Conservation (phyloP, 2,329 filamentous ascomycete genomes). For the Trichoderma polysporum region DNA sequence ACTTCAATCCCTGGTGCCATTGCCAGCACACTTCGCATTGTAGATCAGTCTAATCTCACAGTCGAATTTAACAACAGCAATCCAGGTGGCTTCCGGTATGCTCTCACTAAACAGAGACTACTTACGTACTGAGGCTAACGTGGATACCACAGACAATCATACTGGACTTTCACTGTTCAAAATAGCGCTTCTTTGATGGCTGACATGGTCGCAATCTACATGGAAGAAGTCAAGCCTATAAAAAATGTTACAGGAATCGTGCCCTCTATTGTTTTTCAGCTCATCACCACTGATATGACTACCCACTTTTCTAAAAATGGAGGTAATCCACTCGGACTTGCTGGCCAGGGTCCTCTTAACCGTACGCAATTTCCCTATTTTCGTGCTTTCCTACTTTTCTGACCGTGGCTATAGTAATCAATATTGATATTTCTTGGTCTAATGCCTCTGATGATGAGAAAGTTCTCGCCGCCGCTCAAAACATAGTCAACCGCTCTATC, state of each 20-base stretch:
- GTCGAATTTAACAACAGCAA: conserved; percentile 27
- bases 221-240: conserved; percentile 26
- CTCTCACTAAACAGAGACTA: not conserved
- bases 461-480: conserved; percentile 31
- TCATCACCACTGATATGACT: conserved; percentile 40
- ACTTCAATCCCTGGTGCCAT: conserved; percentile 25
- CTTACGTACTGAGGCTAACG: not conserved
- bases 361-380: conserved; percentile 16
- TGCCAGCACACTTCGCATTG: conserved; percentile 23
- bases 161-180: conserved; percentile 26
- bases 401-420: conserved; percentile 24
- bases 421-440: conserved; percentile 30
- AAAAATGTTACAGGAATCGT: conserved; percentile 27
- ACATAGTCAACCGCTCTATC: conserved; percentile 30
- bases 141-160: conserved; percentile 23
- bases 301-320: conserved; percentile 36
- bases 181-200: conserved; percentile 26
- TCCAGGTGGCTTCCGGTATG: conserved; percentile 28
- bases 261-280: conserved; percentile 39
- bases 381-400: not conserved
- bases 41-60: conserved; percentile 25
- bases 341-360: conserved; percentile 28
- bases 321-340: conserved; percentile 35
- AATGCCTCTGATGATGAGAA: conserved; percentile 35
- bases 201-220: conserved; percentile 27